Conservation (phyloP, 2,329 filamentous ascomycete species). For the Colletotrichum destructivum region DNA sequence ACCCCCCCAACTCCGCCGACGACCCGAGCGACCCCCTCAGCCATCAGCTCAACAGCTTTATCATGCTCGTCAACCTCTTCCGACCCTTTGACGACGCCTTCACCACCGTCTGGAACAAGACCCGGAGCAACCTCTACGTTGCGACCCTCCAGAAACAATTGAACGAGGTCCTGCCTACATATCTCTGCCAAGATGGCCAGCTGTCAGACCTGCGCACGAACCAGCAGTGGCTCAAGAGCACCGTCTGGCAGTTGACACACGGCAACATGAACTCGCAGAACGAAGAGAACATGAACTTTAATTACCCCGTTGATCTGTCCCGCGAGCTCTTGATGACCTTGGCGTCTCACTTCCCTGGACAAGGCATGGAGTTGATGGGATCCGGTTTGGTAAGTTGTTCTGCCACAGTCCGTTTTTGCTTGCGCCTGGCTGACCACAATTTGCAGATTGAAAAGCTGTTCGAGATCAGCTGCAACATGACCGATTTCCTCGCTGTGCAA, state of each 20-base stretch:
- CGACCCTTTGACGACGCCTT: conserved; percentile 77
- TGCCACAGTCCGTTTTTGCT: conserved; percentile 1
- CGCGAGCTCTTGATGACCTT: conserved; percentile 75
- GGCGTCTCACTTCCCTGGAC: conserved; percentile 79
- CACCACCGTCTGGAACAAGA: conserved; percentile 77
- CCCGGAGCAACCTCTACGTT: conserved; percentile 71
- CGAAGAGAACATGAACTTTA: conserved; percentile 72
- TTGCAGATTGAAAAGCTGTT: conserved; percentile 82
- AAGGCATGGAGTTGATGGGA: conserved; percentile 82
- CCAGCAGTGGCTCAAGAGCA: conserved; percentile 77
- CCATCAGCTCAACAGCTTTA: conserved; percentile 69
- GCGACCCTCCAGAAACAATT: conserved; percentile 74
- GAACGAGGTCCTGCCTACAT: conserved; percentile 66
- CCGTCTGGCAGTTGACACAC: conserved; percentile 75
- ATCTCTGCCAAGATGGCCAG: conserved; percentile 68
- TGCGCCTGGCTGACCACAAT: neutral
- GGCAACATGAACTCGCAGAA: conserved; percentile 63
- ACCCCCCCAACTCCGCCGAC: conserved; percentile 73
- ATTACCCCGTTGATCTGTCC: conserved; percentile 74
- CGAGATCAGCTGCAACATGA: conserved; percentile 81
- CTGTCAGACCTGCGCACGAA: conserved; percentile 70
- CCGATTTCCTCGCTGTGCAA: conserved; percentile 79
- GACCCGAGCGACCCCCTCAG: conserved; percentile 70
- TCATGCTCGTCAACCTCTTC: conserved; percentile 75
- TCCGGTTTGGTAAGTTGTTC: conserved; percentile 75